These are phyloP conservation scores for Plectranthus barbatus DNA, from an alignment of 257 asterid genomes.

Conservation along the genomic window DNA sequence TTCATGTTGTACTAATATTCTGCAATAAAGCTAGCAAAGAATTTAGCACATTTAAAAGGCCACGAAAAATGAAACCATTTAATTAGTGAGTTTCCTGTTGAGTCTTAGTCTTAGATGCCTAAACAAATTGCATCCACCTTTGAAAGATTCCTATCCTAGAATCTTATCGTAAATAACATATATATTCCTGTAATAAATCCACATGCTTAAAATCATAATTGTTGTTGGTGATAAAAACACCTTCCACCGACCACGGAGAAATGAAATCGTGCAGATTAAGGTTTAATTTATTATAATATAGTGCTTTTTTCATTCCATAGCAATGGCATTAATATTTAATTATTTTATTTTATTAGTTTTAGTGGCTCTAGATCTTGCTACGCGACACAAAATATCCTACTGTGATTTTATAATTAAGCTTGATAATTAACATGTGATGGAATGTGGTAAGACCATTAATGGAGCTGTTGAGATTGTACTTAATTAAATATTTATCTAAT, in stretches of 20 bases:
- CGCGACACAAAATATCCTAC: background rate
- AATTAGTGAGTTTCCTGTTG: background rate
- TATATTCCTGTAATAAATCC: background rate
- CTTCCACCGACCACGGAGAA: conserved; percentile 17
- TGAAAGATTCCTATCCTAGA: background rate
- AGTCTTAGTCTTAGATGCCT: conserved; percentile 9
- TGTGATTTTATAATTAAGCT: background rate
- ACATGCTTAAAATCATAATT: conserved; percentile 3
- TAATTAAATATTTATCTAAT: background rate
- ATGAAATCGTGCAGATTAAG: background rate
- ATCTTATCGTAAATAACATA: conserved; percentile 12
- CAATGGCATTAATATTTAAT: background rate
- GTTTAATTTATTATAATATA: background rate
- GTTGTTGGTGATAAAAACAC: background rate
- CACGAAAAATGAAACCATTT: background rate
- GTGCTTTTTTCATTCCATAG: background rate
- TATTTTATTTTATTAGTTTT: background rate
- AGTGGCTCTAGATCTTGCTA: background rate
- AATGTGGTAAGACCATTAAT: conserved; percentile 4
- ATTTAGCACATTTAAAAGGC: conserved; percentile 17
- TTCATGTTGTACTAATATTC: conserved; percentile 6
- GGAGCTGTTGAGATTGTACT: conserved; percentile 12
- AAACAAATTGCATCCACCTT: conserved; percentile 16
- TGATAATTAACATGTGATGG: background rate
- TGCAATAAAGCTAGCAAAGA: background rate